Evolutionary conservation across 805 yeast species (phyloP), one percentile per base, ranked within the genome.

Genomic region (Lipomyces yamadae): DNA sequence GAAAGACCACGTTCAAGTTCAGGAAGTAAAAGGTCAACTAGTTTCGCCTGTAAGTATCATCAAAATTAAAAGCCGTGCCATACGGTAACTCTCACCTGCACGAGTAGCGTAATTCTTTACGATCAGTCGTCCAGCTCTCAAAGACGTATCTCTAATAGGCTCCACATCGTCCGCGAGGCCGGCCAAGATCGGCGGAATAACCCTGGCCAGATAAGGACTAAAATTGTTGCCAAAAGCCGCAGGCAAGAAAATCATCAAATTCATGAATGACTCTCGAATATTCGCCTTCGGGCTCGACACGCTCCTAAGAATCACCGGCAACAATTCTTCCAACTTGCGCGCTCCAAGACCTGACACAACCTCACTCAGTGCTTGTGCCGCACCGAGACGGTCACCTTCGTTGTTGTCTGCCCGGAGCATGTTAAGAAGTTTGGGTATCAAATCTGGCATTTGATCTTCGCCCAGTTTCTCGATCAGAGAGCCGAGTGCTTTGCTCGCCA

Each of bases 401-500:
- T 86, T 88, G 15, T 83, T 69, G 69, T 88, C 92, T 75, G 93
- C 97, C 74, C 87, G 85, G 68, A 95, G 83, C 0, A 95, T 89
- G 58, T 81, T 85, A 62, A 94, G 75, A 69, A 95, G 83, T 66
- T 92, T 86, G 57, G 96, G 91, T 72, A 95, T 90, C 76, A 95
- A 86, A 52, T 86, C 90, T 45, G 99, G 98, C 91, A 95, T 93
- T 72, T 86, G 88, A 58, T 91, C 97, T 79, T 95, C 99, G 64
- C 99, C 99, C 53, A 95, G 82, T 76, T 93, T 94, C 77, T 95
- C 98, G 58, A 96, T 97, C 69, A 95, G 82, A 0, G 98, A 92
- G 72, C 99, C 99, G 61, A 95, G 81, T 0, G 99, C 99, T 79
- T 98, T 87, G 29, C 98, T 93, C 32, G 98, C 98, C 29, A 97